phyloP scores from a whole-genome alignment of 179 eudicot species.

The Silene vulgaris region DNA sequence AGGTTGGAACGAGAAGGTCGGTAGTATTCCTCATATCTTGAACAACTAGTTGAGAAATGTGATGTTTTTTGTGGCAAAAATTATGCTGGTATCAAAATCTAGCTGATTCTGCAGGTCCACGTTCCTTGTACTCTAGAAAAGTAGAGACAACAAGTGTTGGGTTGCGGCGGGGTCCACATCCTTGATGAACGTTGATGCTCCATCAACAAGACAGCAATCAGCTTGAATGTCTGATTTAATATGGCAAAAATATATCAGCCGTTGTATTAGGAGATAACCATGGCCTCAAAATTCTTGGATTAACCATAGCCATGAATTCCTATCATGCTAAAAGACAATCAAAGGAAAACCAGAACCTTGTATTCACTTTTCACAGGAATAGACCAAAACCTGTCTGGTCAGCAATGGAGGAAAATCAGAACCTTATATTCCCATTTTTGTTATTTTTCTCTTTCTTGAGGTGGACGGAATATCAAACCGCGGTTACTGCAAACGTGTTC shows the following conservation, averaged over 20 bases:
- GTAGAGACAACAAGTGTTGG: neutral
- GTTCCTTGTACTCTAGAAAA: neutral
- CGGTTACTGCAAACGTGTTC: neutral
- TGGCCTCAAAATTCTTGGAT: constrained; percentile 16
- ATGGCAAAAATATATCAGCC: constrained; percentile 9
- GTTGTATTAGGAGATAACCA: constrained; percentile 16
- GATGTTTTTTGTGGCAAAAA: constrained; percentile 10
- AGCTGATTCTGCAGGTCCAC: constrained; percentile 9
- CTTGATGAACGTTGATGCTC: constrained; percentile 1
- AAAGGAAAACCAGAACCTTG: constrained; percentile 36
- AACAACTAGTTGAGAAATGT: neutral
- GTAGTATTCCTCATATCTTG: neutral
- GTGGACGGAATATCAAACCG: constrained; percentile 27
- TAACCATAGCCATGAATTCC: constrained; percentile 16
- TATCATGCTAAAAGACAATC: constrained; percentile 9
- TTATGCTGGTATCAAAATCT: constrained; percentile 7
- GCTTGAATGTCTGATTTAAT: constrained; percentile 12
- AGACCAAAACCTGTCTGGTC: constrained; percentile 24
- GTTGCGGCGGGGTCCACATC: neutral
- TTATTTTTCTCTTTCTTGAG: neutral
- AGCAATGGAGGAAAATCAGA: constrained; percentile 20
- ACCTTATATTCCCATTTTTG: neutral
- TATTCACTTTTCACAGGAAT: constrained; percentile 23
- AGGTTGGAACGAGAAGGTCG: too few relatives aligned
- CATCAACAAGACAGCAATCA: neutral